These are phyloP conservation scores for Puccinia triticina DNA, from an alignment of 1,284 basidiomycete genomes.

Conservation along the genomic window DNA sequence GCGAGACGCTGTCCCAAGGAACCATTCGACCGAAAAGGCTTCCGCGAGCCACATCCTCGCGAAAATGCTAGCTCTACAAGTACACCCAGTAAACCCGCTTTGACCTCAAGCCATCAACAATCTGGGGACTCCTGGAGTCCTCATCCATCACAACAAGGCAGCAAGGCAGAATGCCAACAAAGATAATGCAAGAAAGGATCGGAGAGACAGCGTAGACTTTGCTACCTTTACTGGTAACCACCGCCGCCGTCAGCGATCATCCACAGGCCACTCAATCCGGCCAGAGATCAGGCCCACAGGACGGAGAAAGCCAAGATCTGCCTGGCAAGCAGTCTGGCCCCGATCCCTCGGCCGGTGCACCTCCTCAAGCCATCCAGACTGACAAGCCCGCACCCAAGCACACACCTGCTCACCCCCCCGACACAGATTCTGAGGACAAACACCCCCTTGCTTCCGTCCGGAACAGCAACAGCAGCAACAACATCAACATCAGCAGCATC, in stretches of 20 bases:
- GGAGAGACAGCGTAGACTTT: conserved; percentile 7
- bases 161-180: conserved; percentile 48
- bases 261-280: neutral
- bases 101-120: conserved; percentile 19
- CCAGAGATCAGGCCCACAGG: neutral
- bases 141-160: conserved; percentile 7
- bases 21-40: conserved; percentile 2
- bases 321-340: neutral
- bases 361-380: conserved; percentile 6
- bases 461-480: conserved; percentile 36
- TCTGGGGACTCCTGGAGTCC: conserved; percentile 38
- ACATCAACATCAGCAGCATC: conserved; percentile 18
- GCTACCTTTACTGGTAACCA: neutral
- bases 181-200: conserved; percentile 48
- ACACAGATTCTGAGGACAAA: conserved; percentile 48
- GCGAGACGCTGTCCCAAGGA: neutral
- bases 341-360: neutral
- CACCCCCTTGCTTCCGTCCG: conserved; percentile 42
- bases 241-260: neutral
- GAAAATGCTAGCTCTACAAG: neutral
- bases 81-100: neutral
- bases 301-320: neutral
- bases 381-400: neutral
- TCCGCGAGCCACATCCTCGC: conserved; percentile 5
- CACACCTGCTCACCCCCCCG: neutral